Evolutionary conservation across 352 stramenopile species (phyloP), one percentile per base, ranked within the genome.

Genomic region (Globisporangium recalcitrans): DNA sequence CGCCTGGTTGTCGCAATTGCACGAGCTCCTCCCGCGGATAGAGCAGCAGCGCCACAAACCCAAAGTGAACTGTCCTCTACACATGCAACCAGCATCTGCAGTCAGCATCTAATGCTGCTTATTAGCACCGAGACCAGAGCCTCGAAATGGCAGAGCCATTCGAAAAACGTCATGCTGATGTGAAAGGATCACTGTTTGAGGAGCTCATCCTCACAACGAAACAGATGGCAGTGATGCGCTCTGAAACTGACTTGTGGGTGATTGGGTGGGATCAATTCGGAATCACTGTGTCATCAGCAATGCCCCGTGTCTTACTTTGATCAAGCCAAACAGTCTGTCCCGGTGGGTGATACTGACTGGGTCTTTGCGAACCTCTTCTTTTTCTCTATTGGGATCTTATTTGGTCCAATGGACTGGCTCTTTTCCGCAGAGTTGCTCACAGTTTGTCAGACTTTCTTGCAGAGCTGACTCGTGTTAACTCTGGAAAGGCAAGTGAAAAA

Each of bases 321-420:
- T 22, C 7, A 36, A 53, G 47, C 22, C 22, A 21, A 53, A 34
- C 3, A 1, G 24, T 22, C 36, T 53, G 14, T 7, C 47, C 24
- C 47, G 22, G 47, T 36, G 47, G 47, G 47, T 10, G 10, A 52
- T 31, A 52, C 7, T 6, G 22, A 29, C 10, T 7, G 46, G 10
- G 26, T n/a, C 4, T 26, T 29, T 51, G 7, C 16, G 14, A 48
- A 21, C 24, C 40, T 19, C 24, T 19, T 48, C 10, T 48, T 22
- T 19, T 24, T 24, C 32, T 27, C 19, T 52, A 13, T 32, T 9
- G 10, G 32, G 22, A n/a, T n/a, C n/a, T n/a, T n/a, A n/a, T n/a
- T n/a, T n/a, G n/a, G n/a, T n/a, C 46, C 8, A 52, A 42, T 42
- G 36, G 36, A 16, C 48, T 55, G 26, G 32, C 48, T 55, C 44